A percentile compares a stretch with the other conserved stretches of the same genome.
Conservation (phyloP, 495 filamentous ascomycete species). For the Xylaria sp. region DNA sequence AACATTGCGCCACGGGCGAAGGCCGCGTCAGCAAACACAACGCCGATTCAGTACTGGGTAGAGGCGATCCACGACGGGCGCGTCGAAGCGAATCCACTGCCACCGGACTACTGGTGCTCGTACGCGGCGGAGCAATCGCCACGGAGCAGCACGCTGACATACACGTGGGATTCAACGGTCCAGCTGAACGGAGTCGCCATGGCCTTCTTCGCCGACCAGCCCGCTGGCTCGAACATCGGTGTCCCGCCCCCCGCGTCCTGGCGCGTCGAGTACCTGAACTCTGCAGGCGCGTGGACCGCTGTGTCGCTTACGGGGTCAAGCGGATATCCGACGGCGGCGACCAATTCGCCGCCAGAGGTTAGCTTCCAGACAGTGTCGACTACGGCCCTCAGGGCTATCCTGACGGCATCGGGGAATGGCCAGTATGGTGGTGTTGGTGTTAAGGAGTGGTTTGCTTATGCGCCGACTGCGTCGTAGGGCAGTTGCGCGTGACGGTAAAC, state of each 20-base stretch:
- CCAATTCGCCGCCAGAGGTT: slow-evolving; percentile 8
- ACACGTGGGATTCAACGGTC: slow-evolving; percentile 20
- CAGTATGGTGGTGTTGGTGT: slow-evolving; percentile 18
- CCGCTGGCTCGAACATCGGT: slow-evolving; percentile 21
- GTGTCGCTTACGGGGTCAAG: slow-evolving; percentile 10
- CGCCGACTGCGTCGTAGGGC: slow-evolving; percentile 17
- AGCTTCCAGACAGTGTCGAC: slow-evolving; percentile 16
- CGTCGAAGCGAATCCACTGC: slow-evolving; percentile 21
- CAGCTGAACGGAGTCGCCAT: slow-evolving; percentile 21
- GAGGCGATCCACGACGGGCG: slow-evolving; percentile 20
- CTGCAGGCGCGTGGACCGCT: slow-evolving; percentile 6
- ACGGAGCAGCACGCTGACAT: slow-evolving; percentile 21
- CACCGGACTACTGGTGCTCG: slow-evolving; percentile 23
- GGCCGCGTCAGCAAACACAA: slow-evolving; percentile 17
- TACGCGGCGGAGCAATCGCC: slow-evolving; percentile 20
- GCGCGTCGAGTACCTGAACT: slow-evolving; percentile 11
- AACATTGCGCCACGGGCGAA: slow-evolving; percentile 21
- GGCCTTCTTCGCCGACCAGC: slow-evolving; percentile 25
- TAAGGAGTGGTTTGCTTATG: slow-evolving; percentile 25
- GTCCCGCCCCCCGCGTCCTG: slow-evolving; percentile 21
- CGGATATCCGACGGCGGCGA: slow-evolving; percentile 21
- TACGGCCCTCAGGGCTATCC: slow-evolving; percentile 11
- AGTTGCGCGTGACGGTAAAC: background rate
- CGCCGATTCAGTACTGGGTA: slow-evolving; percentile 24
- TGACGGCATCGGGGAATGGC: slow-evolving; percentile 15